A percentile compares a stretch with the other conserved stretches of the same genome.
phyloP scores from a whole-genome alignment of 768 basidiomycete species.

The Rhodotorula babjevae region DNA sequence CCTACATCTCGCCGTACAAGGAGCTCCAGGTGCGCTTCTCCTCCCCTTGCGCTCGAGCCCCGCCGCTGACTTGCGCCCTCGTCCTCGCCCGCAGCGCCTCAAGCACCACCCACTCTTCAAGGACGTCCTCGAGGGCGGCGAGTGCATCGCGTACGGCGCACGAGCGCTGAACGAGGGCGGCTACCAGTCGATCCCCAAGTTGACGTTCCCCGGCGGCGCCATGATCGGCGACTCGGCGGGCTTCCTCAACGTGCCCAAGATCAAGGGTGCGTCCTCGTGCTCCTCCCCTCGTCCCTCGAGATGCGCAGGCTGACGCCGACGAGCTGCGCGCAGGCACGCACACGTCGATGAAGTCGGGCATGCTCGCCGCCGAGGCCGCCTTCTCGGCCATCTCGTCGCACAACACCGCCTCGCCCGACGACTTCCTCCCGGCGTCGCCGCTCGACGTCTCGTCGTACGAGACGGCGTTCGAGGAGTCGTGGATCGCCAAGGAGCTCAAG shows the following conservation, averaged over 20 bases:
- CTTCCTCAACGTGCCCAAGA: conserved; percentile 93
- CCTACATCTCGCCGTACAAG: conserved; percentile 81
- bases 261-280: conserved; percentile 62
- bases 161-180: conserved; percentile 90
- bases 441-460: conserved; percentile 72
- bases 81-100: conserved; percentile 58
- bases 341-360: conserved; percentile 98
- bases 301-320: not conserved
- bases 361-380: conserved; percentile 88
- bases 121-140: conserved; percentile 67
- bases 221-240: conserved; percentile 92
- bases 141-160: conserved; percentile 84
- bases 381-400: conserved; percentile 57
- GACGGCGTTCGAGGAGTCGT: conserved; percentile 63
- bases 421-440: conserved; percentile 41
- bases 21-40: conserved; percentile 71
- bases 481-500: conserved; percentile 77
- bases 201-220: conserved; percentile 89
- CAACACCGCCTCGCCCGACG: conserved; percentile 38
- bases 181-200: conserved; percentile 77
- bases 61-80: conserved; percentile 36
- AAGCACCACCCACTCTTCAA: conserved; percentile 94
- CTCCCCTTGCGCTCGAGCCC: conserved; percentile 3
- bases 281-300: not conserved
- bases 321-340: conserved; percentile 56